Conservation (phyloP, 208 protist species). For the Vickermania ingenoplastis region DNA sequence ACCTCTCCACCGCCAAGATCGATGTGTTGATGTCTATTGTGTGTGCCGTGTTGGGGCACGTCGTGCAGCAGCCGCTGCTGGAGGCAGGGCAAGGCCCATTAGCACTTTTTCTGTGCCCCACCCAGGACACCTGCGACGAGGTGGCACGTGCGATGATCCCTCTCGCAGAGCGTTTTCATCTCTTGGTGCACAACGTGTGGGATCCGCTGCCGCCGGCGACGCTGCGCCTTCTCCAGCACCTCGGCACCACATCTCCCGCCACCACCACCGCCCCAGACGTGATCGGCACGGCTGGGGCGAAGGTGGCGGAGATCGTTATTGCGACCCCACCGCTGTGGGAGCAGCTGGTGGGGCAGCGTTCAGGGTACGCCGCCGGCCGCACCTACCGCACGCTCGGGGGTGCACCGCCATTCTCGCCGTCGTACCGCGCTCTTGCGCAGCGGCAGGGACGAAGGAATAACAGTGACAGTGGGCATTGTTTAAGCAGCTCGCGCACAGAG, state of each 20-base stretch:
- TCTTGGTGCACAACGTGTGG: conserved; percentile 79
- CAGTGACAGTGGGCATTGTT: too few species aligned
- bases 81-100: conserved; percentile 51
- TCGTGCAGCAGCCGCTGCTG: conserved; percentile 49
- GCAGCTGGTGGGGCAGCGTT: conserved; percentile 30
- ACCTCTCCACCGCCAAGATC: conserved; percentile 31
- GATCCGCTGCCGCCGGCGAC: conserved; percentile 47
- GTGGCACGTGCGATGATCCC: conserved; percentile 29
- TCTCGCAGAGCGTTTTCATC: conserved; percentile 43
- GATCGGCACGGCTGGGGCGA: conserved; percentile 30
- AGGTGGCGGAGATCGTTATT: conserved; percentile 66
- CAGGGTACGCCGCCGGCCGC: neutral
- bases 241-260: too few species aligned
- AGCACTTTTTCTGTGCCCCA: conserved; percentile 57
- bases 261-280: too few species aligned
- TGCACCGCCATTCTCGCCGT: too few species aligned
- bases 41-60: conserved; percentile 45
- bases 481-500: too few species aligned
- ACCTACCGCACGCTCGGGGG: too few species aligned
- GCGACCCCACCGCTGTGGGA: conserved; percentile 61
- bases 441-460: too few species aligned
- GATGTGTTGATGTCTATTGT: conserved; percentile 50
- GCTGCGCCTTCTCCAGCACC: too few species aligned
- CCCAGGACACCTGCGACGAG: conserved; percentile 68
- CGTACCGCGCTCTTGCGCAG: too few species aligned